A percentile compares a stretch with the other conserved stretches of the same genome.
Conservation (phyloP, 805 yeast species). For the Metschnikowia cubensis region DNA sequence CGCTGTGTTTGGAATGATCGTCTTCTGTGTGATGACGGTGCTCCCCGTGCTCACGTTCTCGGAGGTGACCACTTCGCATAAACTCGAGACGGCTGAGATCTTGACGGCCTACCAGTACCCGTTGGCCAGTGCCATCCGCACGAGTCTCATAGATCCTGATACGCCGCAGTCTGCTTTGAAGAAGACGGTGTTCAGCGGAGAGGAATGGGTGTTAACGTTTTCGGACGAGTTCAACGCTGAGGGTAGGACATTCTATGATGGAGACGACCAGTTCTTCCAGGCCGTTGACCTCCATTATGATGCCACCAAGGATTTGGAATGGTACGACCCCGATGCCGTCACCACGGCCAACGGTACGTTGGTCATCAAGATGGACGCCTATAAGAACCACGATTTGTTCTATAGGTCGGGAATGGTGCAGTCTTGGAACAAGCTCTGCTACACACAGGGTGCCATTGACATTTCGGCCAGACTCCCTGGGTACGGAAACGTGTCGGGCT, state of each 20-base stretch:
- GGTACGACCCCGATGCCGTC: conserved; percentile 92
- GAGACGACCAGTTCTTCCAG: conserved; percentile 89
- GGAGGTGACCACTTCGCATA: conserved; percentile 45
- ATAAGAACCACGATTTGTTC: conserved; percentile 66
- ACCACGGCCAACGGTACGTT: conserved; percentile 73
- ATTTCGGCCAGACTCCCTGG: conserved; percentile 77
- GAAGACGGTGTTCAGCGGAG: conserved; percentile 31
- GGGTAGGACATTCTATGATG: conserved; percentile 85
- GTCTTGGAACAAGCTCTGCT: conserved; percentile 88
- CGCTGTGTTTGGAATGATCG: conserved; percentile 54
- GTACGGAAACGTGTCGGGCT: conserved; percentile 70
- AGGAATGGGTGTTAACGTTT: conserved; percentile 71
- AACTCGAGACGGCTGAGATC: conserved; percentile 36
- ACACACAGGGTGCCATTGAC: conserved; percentile 78
- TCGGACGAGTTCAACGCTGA: conserved; percentile 88
- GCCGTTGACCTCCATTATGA: conserved; percentile 81
- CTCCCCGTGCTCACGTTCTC: conserved; percentile 83
- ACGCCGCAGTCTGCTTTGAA: conserved; percentile 55
- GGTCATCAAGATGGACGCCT: conserved; percentile 73
- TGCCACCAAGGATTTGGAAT: conserved; percentile 86
- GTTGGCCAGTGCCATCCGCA: conserved; percentile 53
- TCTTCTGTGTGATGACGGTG: conserved; percentile 62
- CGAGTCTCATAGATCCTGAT: conserved; percentile 64
- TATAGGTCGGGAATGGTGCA: conserved; percentile 92
- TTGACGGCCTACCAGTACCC: conserved; percentile 58